phyloP scores from a whole-genome alignment of 2,329 filamentous ascomycete species.

The Aspergillus carbonarius region DNA sequence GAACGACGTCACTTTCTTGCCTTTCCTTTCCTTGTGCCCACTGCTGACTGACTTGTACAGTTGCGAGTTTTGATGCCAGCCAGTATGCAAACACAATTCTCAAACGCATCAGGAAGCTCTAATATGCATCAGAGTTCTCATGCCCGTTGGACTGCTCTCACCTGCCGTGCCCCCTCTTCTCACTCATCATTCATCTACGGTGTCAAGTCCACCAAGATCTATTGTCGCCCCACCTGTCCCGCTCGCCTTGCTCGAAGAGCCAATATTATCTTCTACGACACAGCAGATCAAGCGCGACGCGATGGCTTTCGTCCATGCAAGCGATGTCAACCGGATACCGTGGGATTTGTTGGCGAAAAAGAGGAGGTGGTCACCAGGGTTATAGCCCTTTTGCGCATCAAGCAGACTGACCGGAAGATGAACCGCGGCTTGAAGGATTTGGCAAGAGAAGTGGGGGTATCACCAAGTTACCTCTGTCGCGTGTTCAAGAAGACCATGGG shows the following conservation, averaged over 20 bases:
- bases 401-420: background rate
- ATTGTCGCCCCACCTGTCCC: constrained; percentile 7
- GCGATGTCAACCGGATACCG: constrained; percentile 52
- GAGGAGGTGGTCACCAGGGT: constrained; percentile 2
- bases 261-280: constrained; percentile 59
- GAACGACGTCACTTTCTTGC: too few relatives aligned
- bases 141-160: constrained; percentile 17
- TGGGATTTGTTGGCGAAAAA: constrained; percentile 12
- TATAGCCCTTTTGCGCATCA: background rate
- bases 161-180: constrained; percentile 38
- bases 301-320: constrained; percentile 59
- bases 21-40: too few relatives aligned
- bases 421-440: constrained; percentile 47
- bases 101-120: too few relatives aligned
- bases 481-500: constrained; percentile 59
- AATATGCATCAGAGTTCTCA: background rate
- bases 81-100: too few relatives aligned
- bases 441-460: constrained; percentile 53
- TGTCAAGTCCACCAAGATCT: constrained; percentile 39
- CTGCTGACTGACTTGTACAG: too few relatives aligned
- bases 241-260: constrained; percentile 59
- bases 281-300: constrained; percentile 44
- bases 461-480: constrained; percentile 60
- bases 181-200: constrained; percentile 50
- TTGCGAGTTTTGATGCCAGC: too few relatives aligned